Conservation (phyloP, 2,329 filamentous ascomycete species). For the Pseudocercospora crystallina region DNA sequence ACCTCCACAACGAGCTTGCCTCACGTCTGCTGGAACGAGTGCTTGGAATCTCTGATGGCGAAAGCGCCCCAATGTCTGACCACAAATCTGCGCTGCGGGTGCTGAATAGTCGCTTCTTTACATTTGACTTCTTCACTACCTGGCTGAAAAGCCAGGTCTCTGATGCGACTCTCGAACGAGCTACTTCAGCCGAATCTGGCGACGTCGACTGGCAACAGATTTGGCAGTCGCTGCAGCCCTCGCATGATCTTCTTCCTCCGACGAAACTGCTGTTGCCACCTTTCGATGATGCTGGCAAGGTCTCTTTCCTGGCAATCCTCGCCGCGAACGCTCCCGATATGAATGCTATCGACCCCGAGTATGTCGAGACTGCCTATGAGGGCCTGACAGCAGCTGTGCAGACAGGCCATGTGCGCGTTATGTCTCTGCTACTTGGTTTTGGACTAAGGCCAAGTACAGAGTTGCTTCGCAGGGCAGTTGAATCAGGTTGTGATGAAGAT, state of each 20-base stretch:
- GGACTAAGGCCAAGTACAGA: slow-evolving; percentile 27
- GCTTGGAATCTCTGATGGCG: slow-evolving; percentile 7
- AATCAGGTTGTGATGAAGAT: slow-evolving; percentile 32
- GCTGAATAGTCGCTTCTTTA: slow-evolving; percentile 36
- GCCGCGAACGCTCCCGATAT: slow-evolving; percentile 12
- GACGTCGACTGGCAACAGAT: slow-evolving; percentile 5
- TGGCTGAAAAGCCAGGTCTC: slow-evolving; percentile 22
- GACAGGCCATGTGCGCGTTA: slow-evolving; percentile 20
- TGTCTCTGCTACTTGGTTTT: slow-evolving; percentile 27
- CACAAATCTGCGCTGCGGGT: slow-evolving; percentile 28
- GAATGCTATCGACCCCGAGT: slow-evolving; percentile 16
- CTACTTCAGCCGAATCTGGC: background rate
- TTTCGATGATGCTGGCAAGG: slow-evolving; percentile 14
- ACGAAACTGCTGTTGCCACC: slow-evolving; percentile 21
- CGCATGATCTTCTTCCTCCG: slow-evolving; percentile 23
- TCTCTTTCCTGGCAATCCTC: slow-evolving; percentile 16
- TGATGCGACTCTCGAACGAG: background rate
- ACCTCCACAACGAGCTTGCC: slow-evolving; percentile 31
- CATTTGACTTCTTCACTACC: slow-evolving; percentile 33
- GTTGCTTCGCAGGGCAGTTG: slow-evolving; percentile 32
- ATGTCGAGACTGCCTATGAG: slow-evolving; percentile 30
- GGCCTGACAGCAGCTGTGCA: slow-evolving; percentile 32
- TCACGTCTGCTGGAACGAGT: slow-evolving; percentile 25
- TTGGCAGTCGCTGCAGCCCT: slow-evolving; percentile 24
- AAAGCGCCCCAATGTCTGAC: slow-evolving; percentile 11